These are phyloP conservation scores for Mucuna pruriens DNA, from an alignment of 306 rosid genomes.

Conservation along the genomic window DNA sequence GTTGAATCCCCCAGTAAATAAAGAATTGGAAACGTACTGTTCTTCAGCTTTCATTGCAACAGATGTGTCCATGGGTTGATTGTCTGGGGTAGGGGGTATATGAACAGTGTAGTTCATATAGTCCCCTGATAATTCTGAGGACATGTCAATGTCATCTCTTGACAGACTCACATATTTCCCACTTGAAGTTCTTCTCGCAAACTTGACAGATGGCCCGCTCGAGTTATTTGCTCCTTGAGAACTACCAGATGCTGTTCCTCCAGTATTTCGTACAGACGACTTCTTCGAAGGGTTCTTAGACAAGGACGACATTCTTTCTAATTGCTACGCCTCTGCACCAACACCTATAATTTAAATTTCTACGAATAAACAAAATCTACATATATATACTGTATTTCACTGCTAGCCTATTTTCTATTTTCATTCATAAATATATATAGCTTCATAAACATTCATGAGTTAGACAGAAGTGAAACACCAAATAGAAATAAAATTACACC, in stretches of 20 bases:
- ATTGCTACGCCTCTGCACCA: neutral
- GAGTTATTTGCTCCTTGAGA: constrained; percentile 51
- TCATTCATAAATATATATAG: too few species aligned
- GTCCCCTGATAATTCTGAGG: constrained; percentile 71
- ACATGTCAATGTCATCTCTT: constrained; percentile 87
- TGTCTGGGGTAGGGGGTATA: constrained; percentile 89
- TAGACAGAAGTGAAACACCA: too few species aligned
- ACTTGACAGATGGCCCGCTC: constrained; percentile 65
- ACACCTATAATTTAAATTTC: neutral
- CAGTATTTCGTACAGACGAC: constrained; percentile 50
- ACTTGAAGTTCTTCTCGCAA: constrained; percentile 86
- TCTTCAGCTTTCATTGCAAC: constrained; percentile 88
- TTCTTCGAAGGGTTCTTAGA: constrained; percentile 68
- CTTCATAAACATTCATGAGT: too few species aligned
- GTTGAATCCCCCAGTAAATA: constrained; percentile 89
- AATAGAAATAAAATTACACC: too few species aligned
- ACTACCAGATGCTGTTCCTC: constrained; percentile 50
- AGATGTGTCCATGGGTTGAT: constrained; percentile 79
- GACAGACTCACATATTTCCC: constrained; percentile 81
- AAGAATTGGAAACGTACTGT: constrained; percentile 84
- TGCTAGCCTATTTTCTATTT: neutral
- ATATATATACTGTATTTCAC: neutral
- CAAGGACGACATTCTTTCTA: constrained; percentile 53
- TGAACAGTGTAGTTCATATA: constrained; percentile 91
- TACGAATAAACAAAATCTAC: neutral